These are phyloP conservation scores for Chalara sp. DNA, from an alignment of 2,329 filamentous ascomycete genomes.

Conservation along the genomic window DNA sequence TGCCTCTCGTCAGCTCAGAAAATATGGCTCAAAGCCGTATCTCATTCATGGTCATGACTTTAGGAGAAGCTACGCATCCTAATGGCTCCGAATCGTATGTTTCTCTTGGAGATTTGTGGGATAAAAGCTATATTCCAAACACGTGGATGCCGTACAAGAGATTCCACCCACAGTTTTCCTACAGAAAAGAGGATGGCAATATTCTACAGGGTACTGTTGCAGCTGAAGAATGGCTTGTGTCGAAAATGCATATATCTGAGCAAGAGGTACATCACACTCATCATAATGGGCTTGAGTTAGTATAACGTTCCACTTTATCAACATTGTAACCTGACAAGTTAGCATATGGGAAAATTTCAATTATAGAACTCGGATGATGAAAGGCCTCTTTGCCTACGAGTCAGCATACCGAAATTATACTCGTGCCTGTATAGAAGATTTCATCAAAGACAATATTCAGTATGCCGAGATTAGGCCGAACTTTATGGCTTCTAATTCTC, in stretches of 20 bases:
- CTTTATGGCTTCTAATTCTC: conserved; percentile 55
- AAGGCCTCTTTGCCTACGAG: conserved; percentile 63
- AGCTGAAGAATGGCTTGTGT: conserved; percentile 47
- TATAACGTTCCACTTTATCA: conserved; percentile 1
- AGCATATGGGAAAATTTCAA: conserved; percentile 59
- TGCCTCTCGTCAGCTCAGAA: conserved; percentile 34
- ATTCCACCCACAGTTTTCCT: conserved; percentile 34
- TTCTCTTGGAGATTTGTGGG: conserved; percentile 41
- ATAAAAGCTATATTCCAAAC: conserved; percentile 37
- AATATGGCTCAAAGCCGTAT: conserved; percentile 19
- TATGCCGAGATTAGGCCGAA: conserved; percentile 68
- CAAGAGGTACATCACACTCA: conserved; percentile 48
- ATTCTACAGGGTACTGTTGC: conserved; percentile 22
- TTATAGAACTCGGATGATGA: conserved; percentile 63
- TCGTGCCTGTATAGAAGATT: conserved; percentile 49
- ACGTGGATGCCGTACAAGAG: conserved; percentile 38
- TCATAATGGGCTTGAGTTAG: conserved; percentile 47
- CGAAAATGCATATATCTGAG: conserved; percentile 56
- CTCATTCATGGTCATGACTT: conserved; percentile 26
- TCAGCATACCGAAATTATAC: conserved; percentile 57
- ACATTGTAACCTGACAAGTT: conserved; percentile 10
- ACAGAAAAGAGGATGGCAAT: conserved; percentile 22
- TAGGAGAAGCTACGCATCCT: conserved; percentile 20
- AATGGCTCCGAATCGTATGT: conserved; percentile 15
- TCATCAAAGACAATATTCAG: conserved; percentile 59